These are phyloP conservation scores for Agapanthus africanus DNA, from an alignment of 106 monocot species.

Conservation along the genomic window DNA sequence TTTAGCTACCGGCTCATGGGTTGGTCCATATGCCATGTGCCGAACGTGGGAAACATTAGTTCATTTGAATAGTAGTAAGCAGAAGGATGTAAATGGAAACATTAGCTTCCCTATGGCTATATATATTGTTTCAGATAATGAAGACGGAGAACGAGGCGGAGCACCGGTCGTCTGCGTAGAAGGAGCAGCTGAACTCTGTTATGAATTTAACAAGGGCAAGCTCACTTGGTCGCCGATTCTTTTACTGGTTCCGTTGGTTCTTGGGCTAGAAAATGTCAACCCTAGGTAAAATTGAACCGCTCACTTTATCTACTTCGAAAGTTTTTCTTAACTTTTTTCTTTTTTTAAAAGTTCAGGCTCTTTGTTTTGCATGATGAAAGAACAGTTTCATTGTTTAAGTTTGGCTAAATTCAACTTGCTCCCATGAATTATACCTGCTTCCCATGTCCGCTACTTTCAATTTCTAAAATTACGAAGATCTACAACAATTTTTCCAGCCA, in stretches of 20 bases:
- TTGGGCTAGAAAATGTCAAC: slow-evolving; percentile 90
- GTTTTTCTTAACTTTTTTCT: no score
- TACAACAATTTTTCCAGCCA: no score
- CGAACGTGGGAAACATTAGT: slow-evolving; percentile 80
- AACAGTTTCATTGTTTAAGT: no score
- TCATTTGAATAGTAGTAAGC: slow-evolving; percentile 17
- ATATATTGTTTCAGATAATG: slow-evolving; percentile 89
- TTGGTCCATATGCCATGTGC: slow-evolving; percentile 97
- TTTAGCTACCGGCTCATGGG: slow-evolving; percentile 85
- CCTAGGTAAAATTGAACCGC: slow-evolving; percentile 44
- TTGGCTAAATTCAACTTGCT: no score
- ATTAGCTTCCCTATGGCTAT: slow-evolving; percentile 56
- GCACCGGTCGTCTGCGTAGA: slow-evolving; percentile 78
- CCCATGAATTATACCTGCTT: no score
- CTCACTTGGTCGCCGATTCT: slow-evolving; percentile 52
- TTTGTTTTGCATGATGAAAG: not conserved
- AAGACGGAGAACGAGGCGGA: slow-evolving; percentile 89
- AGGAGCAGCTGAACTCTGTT: slow-evolving; percentile 46
- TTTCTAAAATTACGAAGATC: no score
- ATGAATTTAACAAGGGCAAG: slow-evolving; percentile 32
- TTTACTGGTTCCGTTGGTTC: slow-evolving; percentile 83
- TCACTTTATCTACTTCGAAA: not conserved
- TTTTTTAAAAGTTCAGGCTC: no score
- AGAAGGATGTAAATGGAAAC: slow-evolving; percentile 18
- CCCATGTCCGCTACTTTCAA: no score